phyloP scores from a whole-genome alignment of 1,139 yeast species.

The Citeromyces siamensis region DNA sequence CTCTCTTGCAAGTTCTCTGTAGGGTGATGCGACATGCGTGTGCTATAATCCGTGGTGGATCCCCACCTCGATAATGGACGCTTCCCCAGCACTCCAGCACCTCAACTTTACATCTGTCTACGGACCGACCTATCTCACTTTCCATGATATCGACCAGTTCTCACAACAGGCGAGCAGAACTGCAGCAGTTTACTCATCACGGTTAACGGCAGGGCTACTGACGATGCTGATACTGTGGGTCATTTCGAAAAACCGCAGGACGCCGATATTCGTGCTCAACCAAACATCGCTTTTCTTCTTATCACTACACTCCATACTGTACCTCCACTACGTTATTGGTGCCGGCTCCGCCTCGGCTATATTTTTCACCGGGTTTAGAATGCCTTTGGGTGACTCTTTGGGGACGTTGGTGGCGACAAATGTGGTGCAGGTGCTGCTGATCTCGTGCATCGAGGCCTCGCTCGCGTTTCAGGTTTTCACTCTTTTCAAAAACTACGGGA shows the following conservation, averaged over 20 bases:
- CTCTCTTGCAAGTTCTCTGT: no score
- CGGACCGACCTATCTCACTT: constrained; percentile 20
- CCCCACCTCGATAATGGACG: no score
- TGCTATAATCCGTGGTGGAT: no score
- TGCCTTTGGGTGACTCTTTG: constrained; percentile 13
- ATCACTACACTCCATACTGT: constrained; percentile 48
- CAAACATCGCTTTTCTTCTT: constrained; percentile 41
- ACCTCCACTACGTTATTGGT: constrained; percentile 37
- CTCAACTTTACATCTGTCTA: constrained; percentile 19
- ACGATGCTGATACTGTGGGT: constrained; percentile 24
- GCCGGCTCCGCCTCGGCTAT: constrained; percentile 38
- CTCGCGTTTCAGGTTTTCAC: constrained; percentile 59
- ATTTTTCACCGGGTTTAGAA: constrained; percentile 26
- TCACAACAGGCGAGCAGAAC: constrained; percentile 18
- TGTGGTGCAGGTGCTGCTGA: constrained; percentile 44
- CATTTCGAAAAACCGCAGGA: constrained; percentile 33
- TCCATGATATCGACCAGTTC: constrained; percentile 23
- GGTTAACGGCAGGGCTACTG: constrained; percentile 30
- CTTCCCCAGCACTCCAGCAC: constrained; percentile 4
- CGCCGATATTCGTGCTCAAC: constrained; percentile 64
- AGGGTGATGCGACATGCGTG: no score
- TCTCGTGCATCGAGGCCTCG: constrained; percentile 48
- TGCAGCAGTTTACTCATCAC: constrained; percentile 29
- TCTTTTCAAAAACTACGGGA: constrained; percentile 37
- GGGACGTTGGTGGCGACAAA: constrained; percentile 37